phyloP scores from a whole-genome alignment of 139 green algal genomes.

The Coelastrella sp. region DNA sequence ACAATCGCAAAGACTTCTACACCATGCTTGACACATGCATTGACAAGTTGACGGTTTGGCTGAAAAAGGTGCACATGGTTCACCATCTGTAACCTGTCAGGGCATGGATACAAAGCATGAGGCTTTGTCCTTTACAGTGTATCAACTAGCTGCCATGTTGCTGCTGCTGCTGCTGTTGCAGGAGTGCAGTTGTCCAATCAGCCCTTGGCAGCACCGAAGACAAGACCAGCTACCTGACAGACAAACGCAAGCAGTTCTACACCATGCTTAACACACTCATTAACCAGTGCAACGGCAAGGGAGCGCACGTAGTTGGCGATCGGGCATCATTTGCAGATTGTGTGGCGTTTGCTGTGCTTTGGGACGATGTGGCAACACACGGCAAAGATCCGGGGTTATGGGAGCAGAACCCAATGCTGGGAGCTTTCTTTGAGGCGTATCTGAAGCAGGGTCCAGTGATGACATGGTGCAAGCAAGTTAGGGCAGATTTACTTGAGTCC shows the following conservation, averaged over 20 bases:
- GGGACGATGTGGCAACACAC: conserved; percentile 3
- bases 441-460: neutral
- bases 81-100: too few relatives aligned
- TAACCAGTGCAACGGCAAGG: too few relatives aligned
- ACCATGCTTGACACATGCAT: too few relatives aligned
- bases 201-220: neutral
- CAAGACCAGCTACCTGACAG: neutral
- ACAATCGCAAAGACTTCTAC: too few relatives aligned
- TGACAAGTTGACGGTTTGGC: too few relatives aligned
- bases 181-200: too few relatives aligned
- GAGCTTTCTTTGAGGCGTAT: neutral
- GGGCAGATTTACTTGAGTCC: neutral
- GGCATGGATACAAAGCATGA: too few relatives aligned
- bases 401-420: neutral
- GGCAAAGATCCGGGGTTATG: neutral
- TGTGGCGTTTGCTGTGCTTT: neutral
- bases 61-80: too few relatives aligned
- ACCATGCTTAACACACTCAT: neutral
- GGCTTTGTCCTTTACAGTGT: too few relatives aligned
- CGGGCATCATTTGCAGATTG: neutral
- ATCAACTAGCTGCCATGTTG: neutral
- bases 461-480: neutral
- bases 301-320: neutral
- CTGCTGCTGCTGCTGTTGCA: neutral
- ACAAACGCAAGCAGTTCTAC: conserved; percentile 16